A percentile compares a stretch with the other conserved stretches of the same genome.
phyloP scores from a whole-genome alignment of 305 asterid species.

The Striga hermonthica region DNA sequence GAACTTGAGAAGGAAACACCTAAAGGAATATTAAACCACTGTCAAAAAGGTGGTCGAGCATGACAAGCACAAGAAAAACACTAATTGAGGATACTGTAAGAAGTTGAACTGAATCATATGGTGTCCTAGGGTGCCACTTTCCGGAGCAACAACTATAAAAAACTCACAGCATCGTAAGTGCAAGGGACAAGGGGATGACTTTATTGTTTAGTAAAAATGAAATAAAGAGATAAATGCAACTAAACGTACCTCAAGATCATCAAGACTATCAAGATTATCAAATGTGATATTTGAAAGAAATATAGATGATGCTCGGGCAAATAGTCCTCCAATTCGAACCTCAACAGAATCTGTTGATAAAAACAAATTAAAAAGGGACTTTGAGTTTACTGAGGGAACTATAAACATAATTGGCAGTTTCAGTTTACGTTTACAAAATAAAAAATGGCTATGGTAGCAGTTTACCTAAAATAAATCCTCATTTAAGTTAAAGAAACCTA shows the following conservation, averaged over 20 bases:
- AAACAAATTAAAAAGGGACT: constrained; percentile 25
- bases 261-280: constrained; percentile 56
- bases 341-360: constrained; percentile 63
- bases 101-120: constrained; percentile 5
- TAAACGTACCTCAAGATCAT: constrained; percentile 67
- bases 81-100: constrained; percentile 1
- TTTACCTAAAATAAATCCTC: too few species aligned
- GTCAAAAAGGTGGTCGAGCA: constrained; percentile 28
- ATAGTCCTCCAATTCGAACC: constrained; percentile 54
- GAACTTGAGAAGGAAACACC: constrained; percentile 76
- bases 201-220: not conserved
- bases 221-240: constrained; percentile 24
- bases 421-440: constrained; percentile 1
- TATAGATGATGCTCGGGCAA: constrained; percentile 68
- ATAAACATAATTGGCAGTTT: constrained; percentile 19
- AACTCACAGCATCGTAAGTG: constrained; percentile 2
- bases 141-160: not conserved
- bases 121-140: not conserved
- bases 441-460: not conserved
- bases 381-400: not conserved
- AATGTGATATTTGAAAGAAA: constrained; percentile 65
- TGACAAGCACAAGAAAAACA: constrained; percentile 8
- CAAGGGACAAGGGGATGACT: constrained; percentile 10
- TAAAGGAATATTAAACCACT: constrained; percentile 34
- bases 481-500: too few species aligned